Base-by-base conservation (phyloP, 2,329 filamentous ascomycete genomes). In the Metarhizium sp. region DNA sequence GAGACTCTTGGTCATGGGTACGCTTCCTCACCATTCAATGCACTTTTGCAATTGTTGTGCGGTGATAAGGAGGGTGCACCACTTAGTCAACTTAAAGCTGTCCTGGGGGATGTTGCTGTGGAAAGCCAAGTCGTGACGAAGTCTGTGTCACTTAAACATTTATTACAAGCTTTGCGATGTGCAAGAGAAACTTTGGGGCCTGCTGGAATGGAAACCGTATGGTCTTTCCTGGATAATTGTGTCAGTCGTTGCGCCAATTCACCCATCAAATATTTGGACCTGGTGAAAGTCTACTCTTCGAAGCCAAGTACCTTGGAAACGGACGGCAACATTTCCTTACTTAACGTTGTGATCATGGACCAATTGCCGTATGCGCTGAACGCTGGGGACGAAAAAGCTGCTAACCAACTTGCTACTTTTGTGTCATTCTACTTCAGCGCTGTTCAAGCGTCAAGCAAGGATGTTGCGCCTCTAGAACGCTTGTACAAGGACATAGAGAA, bases 211-310 rank as follows among this genome's bases (percentile, higher is more conserved):
- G 69, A 73, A 14, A 61, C 66, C 0, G 66, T 91, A 1, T 87
- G 88, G 72, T 69, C 75, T 0, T 95, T 94, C 64, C 68, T 96
- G 30, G 92, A 96, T 64, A 91, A 95, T 59, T 95, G 90, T 68
- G 77, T 89, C 53, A 83, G 82, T 34, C 82, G 92, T 29, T 88
- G 89, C 61, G 85, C 85, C 16, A 84, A 74, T 2, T 86, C 86
- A 29, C 88, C 90, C 0, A 86, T 95, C 64, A 95, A 90, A 66
- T 92, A 96, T 64, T 82, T 94, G 32, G 87, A 94, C 58, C 75
- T 84, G 64, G 69, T 89, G 30, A 78, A 84, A 54, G 77, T 82
- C 45, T 69, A 67, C 38, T 50, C 65, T 4, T 61, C 62, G 3
- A 65, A 65, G 13, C 63, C 62, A 47, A 59, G 67, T 45, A 60